Base-by-base conservation (phyloP, 805 yeast genomes). In the Monosporozyma yasuniensis region DNA sequence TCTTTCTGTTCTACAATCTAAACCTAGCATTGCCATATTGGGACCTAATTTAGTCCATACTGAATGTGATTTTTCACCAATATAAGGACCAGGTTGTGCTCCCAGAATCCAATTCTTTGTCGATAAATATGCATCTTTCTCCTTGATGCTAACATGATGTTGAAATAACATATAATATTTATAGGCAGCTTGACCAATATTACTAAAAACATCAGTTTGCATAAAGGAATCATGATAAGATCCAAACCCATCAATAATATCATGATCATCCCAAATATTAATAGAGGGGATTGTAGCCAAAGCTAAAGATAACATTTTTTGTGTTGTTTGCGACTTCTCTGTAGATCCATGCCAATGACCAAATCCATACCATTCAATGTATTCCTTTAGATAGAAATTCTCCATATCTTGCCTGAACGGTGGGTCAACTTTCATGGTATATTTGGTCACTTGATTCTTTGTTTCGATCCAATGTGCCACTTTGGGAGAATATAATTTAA, bases 201-300 rank as follows among this genome's bases (percentile, higher is more conserved):
- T 78, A 50, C 67, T 64, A 63, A 91, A 87, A 8, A 87, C 77
- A 1, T 79, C 81, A 38, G 80, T 78, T 2, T 59, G 58, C 96
- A 88, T 89, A 32, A 96, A 87, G 1, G 66, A 50, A 56, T 88
- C 85, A 46, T 75, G 73, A 65, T 91, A 91, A 0, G 96, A 86
- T 2, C 98, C 99, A 68, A 80, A 91, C 2, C 98, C 99, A 63
- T 91, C 99, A 56, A 93, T 90, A 47, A 91, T 87, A 65, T 93
- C 98, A 68, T 91, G 99, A 65, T 91, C 99, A 66, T 91, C 99
- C 68, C 72, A 90, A 30, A 91, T 79, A 65, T 90, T 91, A 49
- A 91, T 74, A 34, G 84, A 77, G 5, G 99, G 98, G 54, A 91
- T 90, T 44, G 80, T 79, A 0, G 95, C 81, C 72, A 85, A 69